A percentile compares a stretch with the other conserved stretches of the same genome.
These are phyloP conservation scores for Cantharellus cinnabarinus DNA, from an alignment of 768 basidiomycete species.

Conservation along the genomic window DNA sequence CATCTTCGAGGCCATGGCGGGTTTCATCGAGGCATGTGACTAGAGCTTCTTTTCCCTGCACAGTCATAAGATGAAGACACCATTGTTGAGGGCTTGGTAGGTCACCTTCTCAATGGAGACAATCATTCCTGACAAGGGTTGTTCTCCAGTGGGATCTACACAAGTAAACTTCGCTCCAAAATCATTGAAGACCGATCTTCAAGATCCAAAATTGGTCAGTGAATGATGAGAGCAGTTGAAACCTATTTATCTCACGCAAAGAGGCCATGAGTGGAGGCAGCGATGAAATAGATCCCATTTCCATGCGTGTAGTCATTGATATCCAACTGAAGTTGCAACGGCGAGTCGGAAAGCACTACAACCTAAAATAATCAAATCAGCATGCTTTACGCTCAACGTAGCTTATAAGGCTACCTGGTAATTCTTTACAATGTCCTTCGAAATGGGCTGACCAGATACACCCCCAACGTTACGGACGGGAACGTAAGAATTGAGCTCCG, in stretches of 20 bases:
- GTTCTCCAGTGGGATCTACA: constrained; percentile 95
- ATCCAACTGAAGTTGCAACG: constrained; percentile 69
- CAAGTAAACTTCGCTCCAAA: constrained; percentile 90
- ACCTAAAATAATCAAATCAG: constrained; percentile 28
- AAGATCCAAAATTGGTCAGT: no score
- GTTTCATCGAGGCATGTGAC: constrained; percentile 96
- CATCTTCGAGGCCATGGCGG: constrained; percentile 94
- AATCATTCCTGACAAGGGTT: constrained; percentile 84
- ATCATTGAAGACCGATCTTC: constrained; percentile 85
- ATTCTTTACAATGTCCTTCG: constrained; percentile 58
- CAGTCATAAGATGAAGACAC: neutral
- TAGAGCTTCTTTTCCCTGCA: constrained; percentile 70
- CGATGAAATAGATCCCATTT: constrained; percentile 77
- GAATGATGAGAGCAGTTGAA: constrained; percentile 6
- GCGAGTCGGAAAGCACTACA: constrained; percentile 66
- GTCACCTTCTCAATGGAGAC: constrained; percentile 73
- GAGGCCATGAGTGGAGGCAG: constrained; percentile 78
- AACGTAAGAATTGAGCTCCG: constrained; percentile 91
- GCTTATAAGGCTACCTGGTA: constrained; percentile 46
- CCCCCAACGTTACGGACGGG: constrained; percentile 80
- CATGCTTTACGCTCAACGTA: neutral
- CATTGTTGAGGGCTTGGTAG: neutral
- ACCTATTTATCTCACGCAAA: constrained; percentile 47
- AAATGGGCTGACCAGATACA: constrained; percentile 51
- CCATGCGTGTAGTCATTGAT: constrained; percentile 90